Evolutionary conservation across 1,284 basidiomycete species (phyloP).

Genomic region (Moniliophthora roreri): DNA sequence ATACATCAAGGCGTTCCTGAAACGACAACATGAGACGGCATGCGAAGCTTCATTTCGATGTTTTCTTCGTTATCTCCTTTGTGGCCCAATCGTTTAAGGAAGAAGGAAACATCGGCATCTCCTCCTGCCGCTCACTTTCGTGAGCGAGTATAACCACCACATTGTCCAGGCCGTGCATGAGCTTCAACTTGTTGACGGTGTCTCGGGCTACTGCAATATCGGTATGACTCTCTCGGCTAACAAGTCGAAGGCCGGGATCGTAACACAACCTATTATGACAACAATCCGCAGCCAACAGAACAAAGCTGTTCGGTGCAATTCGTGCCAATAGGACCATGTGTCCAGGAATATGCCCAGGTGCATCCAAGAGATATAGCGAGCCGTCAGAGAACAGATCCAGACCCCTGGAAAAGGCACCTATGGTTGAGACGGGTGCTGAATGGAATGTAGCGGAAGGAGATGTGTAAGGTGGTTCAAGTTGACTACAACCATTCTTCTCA

Average conservation of each 20-base stretch:
- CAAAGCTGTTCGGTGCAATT: slow-evolving; percentile 13
- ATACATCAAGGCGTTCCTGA: too few species aligned
- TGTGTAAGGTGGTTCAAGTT: neutral
- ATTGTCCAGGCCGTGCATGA: slow-evolving; percentile 2
- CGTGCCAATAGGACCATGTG: slow-evolving; percentile 39
- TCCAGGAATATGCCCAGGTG: slow-evolving; percentile 37
- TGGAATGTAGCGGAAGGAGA: too few species aligned
- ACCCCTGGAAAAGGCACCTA: slow-evolving; percentile 36
- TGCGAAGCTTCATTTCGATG: neutral
- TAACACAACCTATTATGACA: slow-evolving; percentile 20
- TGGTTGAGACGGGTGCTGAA: neutral
- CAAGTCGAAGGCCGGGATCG: slow-evolving; percentile 8
- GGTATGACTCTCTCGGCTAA: neutral
- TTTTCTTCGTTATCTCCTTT: neutral
- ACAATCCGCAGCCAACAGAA: slow-evolving; percentile 19
- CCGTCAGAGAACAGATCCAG: slow-evolving; percentile 44
- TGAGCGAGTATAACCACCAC: slow-evolving; percentile 9
- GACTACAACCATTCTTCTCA: neutral
- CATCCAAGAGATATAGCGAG: slow-evolving; percentile 39
- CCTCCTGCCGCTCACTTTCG: slow-evolving; percentile 7
- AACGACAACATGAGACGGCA: too few species aligned
- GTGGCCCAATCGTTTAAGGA: slow-evolving; percentile 7
- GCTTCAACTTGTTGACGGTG: slow-evolving; percentile 1
- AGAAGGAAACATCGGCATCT: slow-evolving; percentile 8
- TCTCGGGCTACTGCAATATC: neutral